Evolutionary conservation across 495 filamentous ascomycete species (phyloP).

Genomic region (Podospora pseudoanserina): DNA sequence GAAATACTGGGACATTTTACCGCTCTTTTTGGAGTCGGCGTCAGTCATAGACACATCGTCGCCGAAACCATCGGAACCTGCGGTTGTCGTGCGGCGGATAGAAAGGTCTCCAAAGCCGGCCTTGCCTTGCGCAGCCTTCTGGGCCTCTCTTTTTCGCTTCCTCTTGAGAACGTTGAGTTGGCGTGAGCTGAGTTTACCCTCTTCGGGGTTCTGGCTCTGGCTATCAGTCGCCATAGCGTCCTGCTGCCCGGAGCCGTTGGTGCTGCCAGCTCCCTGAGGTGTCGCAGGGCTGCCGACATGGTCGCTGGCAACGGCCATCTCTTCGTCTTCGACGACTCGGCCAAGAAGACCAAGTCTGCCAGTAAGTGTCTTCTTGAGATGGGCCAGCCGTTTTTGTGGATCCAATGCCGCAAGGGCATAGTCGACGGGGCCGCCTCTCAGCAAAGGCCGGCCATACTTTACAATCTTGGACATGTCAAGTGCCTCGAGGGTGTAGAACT

Average conservation of each 20-base stretch:
- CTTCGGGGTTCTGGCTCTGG: constrained; percentile 51
- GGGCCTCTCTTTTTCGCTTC: constrained; percentile 79
- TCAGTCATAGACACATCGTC: constrained; percentile 63
- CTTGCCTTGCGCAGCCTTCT: constrained; percentile 63
- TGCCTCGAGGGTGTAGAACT: constrained; percentile 64
- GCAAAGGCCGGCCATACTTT: constrained; percentile 72
- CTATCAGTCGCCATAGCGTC: constrained; percentile 31
- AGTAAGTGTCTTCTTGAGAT: constrained; percentile 84
- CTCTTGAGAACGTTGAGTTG: constrained; percentile 93
- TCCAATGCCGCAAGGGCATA: constrained; percentile 78
- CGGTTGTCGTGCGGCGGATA: constrained; percentile 59
- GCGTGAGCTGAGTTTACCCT: constrained; percentile 75
- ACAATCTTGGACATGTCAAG: constrained; percentile 78
- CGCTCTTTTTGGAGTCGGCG: constrained; percentile 57
- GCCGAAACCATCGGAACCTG: constrained; percentile 43
- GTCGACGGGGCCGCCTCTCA: constrained; percentile 80
- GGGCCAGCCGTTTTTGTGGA: constrained; percentile 70
- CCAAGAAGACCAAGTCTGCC: constrained; percentile 77
- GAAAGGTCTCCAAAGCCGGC: constrained; percentile 85
- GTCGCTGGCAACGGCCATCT: constrained; percentile 52
- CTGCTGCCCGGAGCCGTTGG: constrained; percentile 43
- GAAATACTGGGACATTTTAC: constrained; percentile 84
- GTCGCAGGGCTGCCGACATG: constrained; percentile 38
- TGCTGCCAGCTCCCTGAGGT: constrained; percentile 35
- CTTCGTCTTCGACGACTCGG: constrained; percentile 78